phyloP scores from a whole-genome alignment of 805 yeast species.

The Wickerhamomyces strasburgensis region DNA sequence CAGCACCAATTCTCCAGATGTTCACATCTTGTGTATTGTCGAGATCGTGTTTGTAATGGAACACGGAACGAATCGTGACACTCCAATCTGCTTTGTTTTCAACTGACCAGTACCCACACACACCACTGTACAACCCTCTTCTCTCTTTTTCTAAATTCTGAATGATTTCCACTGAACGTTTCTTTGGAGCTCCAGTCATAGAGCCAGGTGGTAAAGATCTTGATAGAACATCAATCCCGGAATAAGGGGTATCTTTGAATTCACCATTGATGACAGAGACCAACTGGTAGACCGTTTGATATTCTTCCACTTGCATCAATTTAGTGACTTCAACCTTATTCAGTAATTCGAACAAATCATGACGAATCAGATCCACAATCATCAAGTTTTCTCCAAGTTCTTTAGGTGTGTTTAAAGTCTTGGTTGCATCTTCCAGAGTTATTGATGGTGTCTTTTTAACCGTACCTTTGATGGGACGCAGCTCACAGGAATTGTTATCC shows the following conservation, averaged over 20 bases:
- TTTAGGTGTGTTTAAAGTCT: slow-evolving; percentile 72
- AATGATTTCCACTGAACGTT: slow-evolving; percentile 80
- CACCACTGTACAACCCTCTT: slow-evolving; percentile 91
- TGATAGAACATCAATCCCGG: slow-evolving; percentile 75
- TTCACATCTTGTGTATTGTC: slow-evolving; percentile 24
- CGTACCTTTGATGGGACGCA: slow-evolving; percentile 96
- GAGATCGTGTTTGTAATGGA: slow-evolving; percentile 51
- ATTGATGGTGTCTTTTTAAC: slow-evolving; percentile 61
- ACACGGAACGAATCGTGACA: slow-evolving; percentile 84
- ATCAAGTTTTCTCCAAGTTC: slow-evolving; percentile 94
- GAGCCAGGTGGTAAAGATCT: slow-evolving; percentile 94
- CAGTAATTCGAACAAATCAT: slow-evolving; percentile 72
- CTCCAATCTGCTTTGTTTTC: slow-evolving; percentile 93
- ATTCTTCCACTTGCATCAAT: slow-evolving; percentile 90
- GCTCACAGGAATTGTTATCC: slow-evolving; percentile 56
- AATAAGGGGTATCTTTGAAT: slow-evolving; percentile 27
- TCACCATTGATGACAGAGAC: slow-evolving; percentile 83
- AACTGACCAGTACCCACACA: slow-evolving; percentile 91
- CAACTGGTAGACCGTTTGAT: slow-evolving; percentile 82
- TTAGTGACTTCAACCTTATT: slow-evolving; percentile 64
- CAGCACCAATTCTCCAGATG: slow-evolving; percentile 90
- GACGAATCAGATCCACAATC: slow-evolving; percentile 95
- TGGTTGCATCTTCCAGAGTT: slow-evolving; percentile 53
- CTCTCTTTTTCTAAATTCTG: slow-evolving; percentile 35
- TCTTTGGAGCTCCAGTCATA: slow-evolving; percentile 99